Base-by-base conservation (phyloP, 371 early-diverging fungal species). In the Circinella minor region DNA sequence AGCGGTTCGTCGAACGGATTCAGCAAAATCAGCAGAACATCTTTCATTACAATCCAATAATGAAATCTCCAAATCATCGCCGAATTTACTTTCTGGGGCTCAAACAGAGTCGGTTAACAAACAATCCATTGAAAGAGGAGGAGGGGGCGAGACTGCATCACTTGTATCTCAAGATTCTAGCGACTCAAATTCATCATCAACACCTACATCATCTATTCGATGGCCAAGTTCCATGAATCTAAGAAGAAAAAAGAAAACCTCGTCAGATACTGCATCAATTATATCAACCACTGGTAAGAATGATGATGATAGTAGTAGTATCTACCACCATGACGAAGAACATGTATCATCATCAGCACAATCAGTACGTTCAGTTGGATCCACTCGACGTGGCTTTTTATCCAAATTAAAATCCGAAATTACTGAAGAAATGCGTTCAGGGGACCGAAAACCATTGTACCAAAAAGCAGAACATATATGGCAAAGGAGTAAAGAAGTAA, bases 381-480 rank as follows among this genome's bases (percentile, higher is more conserved):
- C 69, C 4, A 60, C 67, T 51, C 63, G 43, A 18, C 36, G 55
- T 20, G 63, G 69, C 15, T 63, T 69, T 63, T 55, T 69, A 36
- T 69, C 69, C 10, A 69, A 63, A 34, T 36, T 69, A 11, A 66
- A 49, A 15, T 36, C 55, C 8, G 57, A 57, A 20, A 57, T 20
- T 27, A 55, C 38, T 47, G 68, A 48, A 43, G 63, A 51, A 8
- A 61, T 43, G 7, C n/a, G 39, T 36, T 18, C 51, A 38, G 54
- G 38, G 6, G 60, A 54, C 13, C 17, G 67, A 4, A 39, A 54
- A n/a, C 63, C 68, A 18, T 37, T 67, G 8, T 69, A 69, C 36
- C 64, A 69, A 55, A 62, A 63, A 46, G 69, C 69, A 27, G 69
- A 69, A n/a, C 63, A 61, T 38, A 47, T 69, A 15, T 69, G 63